Conservation (phyloP, 768 basidiomycete species). For the Mycena pura region DNA sequence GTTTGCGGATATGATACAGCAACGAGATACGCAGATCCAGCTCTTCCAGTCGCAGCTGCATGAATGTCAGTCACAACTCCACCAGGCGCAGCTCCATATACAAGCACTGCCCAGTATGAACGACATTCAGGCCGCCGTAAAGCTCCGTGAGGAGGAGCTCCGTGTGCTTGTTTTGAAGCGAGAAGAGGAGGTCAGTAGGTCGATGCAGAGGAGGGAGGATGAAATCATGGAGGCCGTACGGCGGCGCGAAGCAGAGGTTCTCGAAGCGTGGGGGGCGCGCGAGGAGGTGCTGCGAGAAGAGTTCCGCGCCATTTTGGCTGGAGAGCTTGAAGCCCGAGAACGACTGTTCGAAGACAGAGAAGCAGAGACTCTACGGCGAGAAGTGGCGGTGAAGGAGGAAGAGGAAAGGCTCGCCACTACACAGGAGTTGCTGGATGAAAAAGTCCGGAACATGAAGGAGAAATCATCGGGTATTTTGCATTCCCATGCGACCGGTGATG, state of each 20-base stretch:
- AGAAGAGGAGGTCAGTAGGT: conserved; percentile 27
- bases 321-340: conserved; percentile 56
- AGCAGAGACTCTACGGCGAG: conserved; percentile 48
- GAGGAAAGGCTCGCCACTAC: conserved; percentile 54
- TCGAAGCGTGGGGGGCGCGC: conserved; percentile 65
- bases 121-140: conserved; percentile 47
- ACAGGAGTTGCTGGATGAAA: conserved; percentile 57
- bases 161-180: conserved; percentile 24
- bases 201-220: conserved; percentile 29
- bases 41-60: conserved; percentile 49
- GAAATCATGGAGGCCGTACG: conserved; percentile 62
- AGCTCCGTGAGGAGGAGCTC: conserved; percentile 27
- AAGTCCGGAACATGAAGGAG: conserved; percentile 51
- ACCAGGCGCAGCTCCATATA: conserved; percentile 36
- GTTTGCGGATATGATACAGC: conserved; percentile 50
- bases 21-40: conserved; percentile 68
- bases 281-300: conserved; percentile 65
- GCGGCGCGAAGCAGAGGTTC: conserved; percentile 72
- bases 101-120: conserved; percentile 39
- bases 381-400: conserved; percentile 43
- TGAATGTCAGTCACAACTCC: conserved; percentile 46
- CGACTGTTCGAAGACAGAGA: conserved; percentile 59
- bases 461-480: conserved; percentile 18
- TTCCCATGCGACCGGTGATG: background rate
- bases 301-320: conserved; percentile 20